Conservation (phyloP, 371 early-diverging fungal genomes). For the Syncephalastrum contaminatum region DNA sequence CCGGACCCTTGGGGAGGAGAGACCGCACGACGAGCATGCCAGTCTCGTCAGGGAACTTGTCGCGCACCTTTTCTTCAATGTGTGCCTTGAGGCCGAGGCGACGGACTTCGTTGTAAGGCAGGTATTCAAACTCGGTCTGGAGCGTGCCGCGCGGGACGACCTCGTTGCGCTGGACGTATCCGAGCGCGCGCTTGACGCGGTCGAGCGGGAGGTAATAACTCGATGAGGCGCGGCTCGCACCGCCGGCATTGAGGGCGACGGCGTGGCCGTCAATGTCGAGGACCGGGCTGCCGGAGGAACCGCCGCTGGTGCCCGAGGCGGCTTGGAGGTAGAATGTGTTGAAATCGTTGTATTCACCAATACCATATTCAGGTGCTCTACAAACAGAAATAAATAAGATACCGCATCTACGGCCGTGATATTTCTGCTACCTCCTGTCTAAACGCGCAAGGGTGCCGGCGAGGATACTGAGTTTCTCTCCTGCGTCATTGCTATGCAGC, state of each 20-base stretch:
- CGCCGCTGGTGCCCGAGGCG: slow-evolving; percentile 66
- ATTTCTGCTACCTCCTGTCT: slow-evolving; percentile 29
- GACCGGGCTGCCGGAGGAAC: slow-evolving; percentile 71
- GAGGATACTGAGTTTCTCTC: slow-evolving; percentile 79
- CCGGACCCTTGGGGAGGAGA: slow-evolving; percentile 73
- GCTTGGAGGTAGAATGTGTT: slow-evolving; percentile 74
- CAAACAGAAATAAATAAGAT: slow-evolving; percentile 19
- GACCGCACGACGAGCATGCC: slow-evolving; percentile 75
- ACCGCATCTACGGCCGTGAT: too few relatives aligned
- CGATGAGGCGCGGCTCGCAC: slow-evolving; percentile 52
- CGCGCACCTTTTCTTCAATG: slow-evolving; percentile 63
- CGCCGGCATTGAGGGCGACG: slow-evolving; percentile 69
- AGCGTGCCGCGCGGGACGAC: slow-evolving; percentile 77
- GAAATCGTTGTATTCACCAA: slow-evolving; percentile 72
- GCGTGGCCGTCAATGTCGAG: slow-evolving; percentile 69
- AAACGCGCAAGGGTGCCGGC: slow-evolving; percentile 79
- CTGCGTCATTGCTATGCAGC: slow-evolving; percentile 66
- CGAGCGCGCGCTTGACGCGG: slow-evolving; percentile 69
- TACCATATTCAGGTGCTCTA: slow-evolving; percentile 32
- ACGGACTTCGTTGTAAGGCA: slow-evolving; percentile 58
- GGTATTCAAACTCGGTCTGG: slow-evolving; percentile 68
- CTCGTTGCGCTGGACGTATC: slow-evolving; percentile 49
- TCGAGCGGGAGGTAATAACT: slow-evolving; percentile 67
- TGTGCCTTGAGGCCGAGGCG: slow-evolving; percentile 56
- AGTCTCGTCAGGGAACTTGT: slow-evolving; percentile 11